Conservation (phyloP, 441 rosid genomes). For the Erodium moschatum region DNA sequence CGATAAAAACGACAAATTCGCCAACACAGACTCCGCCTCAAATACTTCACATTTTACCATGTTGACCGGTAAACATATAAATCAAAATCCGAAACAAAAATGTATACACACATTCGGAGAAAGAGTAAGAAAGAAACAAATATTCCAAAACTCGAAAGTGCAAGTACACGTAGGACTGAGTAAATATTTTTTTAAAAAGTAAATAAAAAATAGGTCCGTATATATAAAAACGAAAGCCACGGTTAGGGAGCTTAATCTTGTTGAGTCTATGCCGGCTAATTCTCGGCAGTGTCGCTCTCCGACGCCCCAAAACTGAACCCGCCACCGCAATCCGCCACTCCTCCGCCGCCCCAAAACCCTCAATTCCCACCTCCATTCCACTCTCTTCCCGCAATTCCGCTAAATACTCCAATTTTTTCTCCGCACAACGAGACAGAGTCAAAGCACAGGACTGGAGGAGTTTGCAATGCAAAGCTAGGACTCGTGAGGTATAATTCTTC, state of each 20-base stretch:
- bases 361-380: slow-evolving; percentile 6
- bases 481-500: not conserved
- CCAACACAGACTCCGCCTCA: too few relatives aligned
- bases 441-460: too few relatives aligned
- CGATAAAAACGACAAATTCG: too few relatives aligned
- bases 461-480: not conserved
- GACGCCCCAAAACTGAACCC: slow-evolving; percentile 8
- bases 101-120: too few relatives aligned
- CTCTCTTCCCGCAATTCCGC: not conserved
- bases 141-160: not conserved
- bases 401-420: too few relatives aligned
- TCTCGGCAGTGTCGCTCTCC: slow-evolving; percentile 41
- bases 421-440: too few relatives aligned
- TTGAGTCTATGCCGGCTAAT: slow-evolving; percentile 35
- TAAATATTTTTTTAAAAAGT: not conserved
- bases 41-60: too few relatives aligned
- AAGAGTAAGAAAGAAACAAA: too few relatives aligned
- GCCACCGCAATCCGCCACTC: not conserved
- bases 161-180: not conserved
- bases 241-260: not conserved
- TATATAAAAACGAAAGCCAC: not conserved
- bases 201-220: not conserved
- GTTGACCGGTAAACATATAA: too few relatives aligned
- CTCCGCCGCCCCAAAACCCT: not conserved
- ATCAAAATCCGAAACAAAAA: too few relatives aligned